Percentiles rank a stretch among this genome's conserved stretches.
These are phyloP conservation scores for Coemansia sp. DNA, from an alignment of 192 early-diverging fungal species.

Conservation along the genomic window DNA sequence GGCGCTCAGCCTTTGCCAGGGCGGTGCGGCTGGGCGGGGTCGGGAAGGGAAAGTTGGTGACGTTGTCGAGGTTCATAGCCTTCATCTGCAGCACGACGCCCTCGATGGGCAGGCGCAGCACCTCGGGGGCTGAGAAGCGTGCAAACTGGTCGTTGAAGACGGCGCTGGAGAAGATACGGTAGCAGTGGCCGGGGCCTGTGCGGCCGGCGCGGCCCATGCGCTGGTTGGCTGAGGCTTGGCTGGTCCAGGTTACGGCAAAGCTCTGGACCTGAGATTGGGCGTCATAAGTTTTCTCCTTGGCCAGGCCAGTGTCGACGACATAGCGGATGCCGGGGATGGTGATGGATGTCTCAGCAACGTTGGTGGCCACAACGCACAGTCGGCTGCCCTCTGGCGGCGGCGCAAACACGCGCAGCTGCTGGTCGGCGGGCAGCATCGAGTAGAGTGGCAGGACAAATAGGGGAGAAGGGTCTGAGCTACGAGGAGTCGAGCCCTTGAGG, in stretches of 20 bases:
- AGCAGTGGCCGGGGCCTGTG: slow-evolving; percentile 95
- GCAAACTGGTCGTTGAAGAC: slow-evolving; percentile 90
- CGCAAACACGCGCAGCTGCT: slow-evolving; percentile 91
- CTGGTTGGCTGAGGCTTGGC: slow-evolving; percentile 90
- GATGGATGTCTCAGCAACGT: slow-evolving; percentile 98
- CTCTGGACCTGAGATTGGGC: slow-evolving; percentile 83
- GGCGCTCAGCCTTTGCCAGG: slow-evolving; percentile 75
- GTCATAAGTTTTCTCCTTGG: slow-evolving; percentile 86
- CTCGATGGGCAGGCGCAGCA: slow-evolving; percentile 91
- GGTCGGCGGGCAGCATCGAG: slow-evolving; percentile 85
- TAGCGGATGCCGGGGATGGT: slow-evolving; percentile 95
- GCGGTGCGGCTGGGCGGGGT: slow-evolving; percentile 79
- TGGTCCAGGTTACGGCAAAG: slow-evolving; percentile 90
- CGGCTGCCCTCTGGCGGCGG: slow-evolving; percentile 82
- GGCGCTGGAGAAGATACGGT: slow-evolving; percentile 88
- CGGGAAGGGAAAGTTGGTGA: slow-evolving; percentile 96
- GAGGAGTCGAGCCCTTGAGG: slow-evolving; percentile 31
- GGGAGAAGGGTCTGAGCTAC: slow-evolving; percentile 48
- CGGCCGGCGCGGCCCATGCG: slow-evolving; percentile 96
- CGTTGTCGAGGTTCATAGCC: slow-evolving; percentile 92
- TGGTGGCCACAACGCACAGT: slow-evolving; percentile 93
- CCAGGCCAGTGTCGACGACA: slow-evolving; percentile 94
- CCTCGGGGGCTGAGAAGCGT: slow-evolving; percentile 84
- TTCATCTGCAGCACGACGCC: slow-evolving; percentile 98
- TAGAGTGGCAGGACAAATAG: slow-evolving; percentile 96